Conservation (phyloP, 1,139 yeast genomes). For the Geotrichum histeridarum region DNA sequence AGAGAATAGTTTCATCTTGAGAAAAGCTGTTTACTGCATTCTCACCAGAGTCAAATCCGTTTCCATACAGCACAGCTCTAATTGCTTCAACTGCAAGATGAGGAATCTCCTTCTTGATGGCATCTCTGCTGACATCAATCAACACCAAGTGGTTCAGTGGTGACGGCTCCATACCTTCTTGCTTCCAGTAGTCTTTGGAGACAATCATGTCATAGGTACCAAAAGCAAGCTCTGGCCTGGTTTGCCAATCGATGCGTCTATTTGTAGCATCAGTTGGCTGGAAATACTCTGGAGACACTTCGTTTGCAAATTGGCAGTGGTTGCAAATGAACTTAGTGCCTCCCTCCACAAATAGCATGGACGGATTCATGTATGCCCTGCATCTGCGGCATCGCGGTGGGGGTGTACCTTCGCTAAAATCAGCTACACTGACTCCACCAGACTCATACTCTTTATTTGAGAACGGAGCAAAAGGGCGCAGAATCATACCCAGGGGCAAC, state of each 20-base stretch:
- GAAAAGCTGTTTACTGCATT: conserved; percentile 21
- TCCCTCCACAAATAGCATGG: conserved; percentile 60
- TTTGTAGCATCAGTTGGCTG: conserved; percentile 60
- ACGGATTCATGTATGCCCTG: conserved; percentile 82
- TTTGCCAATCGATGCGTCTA: conserved; percentile 56
- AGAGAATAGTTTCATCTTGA: conserved; percentile 23
- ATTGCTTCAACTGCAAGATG: conserved; percentile 69
- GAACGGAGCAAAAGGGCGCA: conserved; percentile 71
- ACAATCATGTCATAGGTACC: conserved; percentile 87
- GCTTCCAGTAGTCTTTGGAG: conserved; percentile 63
- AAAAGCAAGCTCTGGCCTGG: conserved; percentile 68
- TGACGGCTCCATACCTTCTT: conserved; percentile 42
- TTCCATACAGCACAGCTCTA: conserved; percentile 49
- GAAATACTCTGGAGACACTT: conserved; percentile 61
- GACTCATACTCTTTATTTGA: conserved; percentile 19
- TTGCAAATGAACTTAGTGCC: conserved; percentile 74
- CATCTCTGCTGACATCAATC: conserved; percentile 65
- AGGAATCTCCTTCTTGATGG: conserved; percentile 61
- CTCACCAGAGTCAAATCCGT: conserved; percentile 21
- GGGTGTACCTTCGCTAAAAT: conserved; percentile 49
- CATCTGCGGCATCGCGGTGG: conserved; percentile 92
- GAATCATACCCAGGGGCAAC: conserved; percentile 73
- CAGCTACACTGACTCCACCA: conserved; percentile 59
- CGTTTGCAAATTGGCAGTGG: conserved; percentile 75
- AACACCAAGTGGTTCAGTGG: conserved; percentile 70